Conservation (phyloP, 2,329 filamentous ascomycete genomes). For the Colletotrichum incanum region DNA sequence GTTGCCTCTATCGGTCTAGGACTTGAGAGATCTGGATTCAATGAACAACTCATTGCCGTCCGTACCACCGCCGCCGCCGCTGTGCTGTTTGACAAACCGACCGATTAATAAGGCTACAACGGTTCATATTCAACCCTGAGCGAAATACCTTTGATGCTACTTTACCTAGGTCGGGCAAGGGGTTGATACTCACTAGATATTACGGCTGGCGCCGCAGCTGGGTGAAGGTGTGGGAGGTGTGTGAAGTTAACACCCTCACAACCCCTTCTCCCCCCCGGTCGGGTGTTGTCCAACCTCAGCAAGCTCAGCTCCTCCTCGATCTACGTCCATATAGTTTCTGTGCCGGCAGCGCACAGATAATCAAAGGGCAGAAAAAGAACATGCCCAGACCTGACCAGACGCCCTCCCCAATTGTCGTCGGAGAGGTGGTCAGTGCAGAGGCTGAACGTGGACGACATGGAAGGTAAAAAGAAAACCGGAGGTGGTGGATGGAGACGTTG, state of each 20-base stretch:
- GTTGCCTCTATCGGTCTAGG: background rate
- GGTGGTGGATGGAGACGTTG: background rate
- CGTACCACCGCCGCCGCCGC: background rate
- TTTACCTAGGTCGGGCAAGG: background rate
- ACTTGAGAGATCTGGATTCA: background rate
- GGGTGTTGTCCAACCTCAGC: background rate
- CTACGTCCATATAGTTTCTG: background rate
- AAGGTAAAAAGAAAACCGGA: background rate
- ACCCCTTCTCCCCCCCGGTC: background rate
- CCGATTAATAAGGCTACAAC: background rate
- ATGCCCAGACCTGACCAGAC: conserved; percentile 13
- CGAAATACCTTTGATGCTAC: conserved; percentile 14
- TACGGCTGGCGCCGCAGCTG: background rate
- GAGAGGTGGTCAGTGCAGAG: conserved; percentile 32
- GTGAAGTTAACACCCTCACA: background rate
- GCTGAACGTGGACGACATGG: conserved; percentile 17
- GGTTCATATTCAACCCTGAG: conserved; percentile 19
- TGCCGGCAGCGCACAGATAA: background rate
- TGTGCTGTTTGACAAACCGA: background rate
- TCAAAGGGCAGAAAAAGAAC: conserved; percentile 1
- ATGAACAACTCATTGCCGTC: background rate
- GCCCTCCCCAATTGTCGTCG: background rate
- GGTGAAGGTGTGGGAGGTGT: background rate
- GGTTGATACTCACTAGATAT: background rate
- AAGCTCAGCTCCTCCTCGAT: background rate